Evolutionary conservation across 1,284 basidiomycete genomes (phyloP).

Genomic region (Ceratobasidium sp.): DNA sequence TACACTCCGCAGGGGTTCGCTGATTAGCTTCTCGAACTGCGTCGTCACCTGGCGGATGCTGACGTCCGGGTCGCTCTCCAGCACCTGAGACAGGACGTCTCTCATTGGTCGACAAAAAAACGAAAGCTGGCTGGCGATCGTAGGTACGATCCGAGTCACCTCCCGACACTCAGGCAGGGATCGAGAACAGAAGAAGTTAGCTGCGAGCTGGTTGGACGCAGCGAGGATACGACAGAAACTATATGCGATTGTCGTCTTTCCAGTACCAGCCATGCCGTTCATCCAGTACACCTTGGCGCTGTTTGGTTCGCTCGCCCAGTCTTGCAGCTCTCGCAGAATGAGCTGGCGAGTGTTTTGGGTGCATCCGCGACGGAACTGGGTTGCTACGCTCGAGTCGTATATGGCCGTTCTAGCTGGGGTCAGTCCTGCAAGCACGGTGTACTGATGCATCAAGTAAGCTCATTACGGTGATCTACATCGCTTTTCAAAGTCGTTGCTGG

Average conservation of each 20-base stretch:
- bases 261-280: constrained; percentile 22
- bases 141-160: constrained; percentile 8
- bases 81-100: background rate
- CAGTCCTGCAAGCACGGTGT: constrained; percentile 5
- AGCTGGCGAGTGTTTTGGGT: constrained; percentile 2
- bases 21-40: constrained; percentile 14
- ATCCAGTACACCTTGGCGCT: constrained; percentile 9
- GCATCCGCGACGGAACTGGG: background rate
- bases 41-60: background rate
- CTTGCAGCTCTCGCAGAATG: background rate
- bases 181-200: constrained; percentile 33
- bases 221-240: constrained; percentile 7
- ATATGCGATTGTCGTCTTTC: constrained; percentile 32
- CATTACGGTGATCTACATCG: background rate
- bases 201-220: background rate
- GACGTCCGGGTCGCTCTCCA: constrained; percentile 10
- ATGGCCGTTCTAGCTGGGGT: background rate
- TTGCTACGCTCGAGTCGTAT: constrained; percentile 14
- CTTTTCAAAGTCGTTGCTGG: background rate
- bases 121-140: constrained; percentile 31
- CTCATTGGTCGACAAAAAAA: constrained; percentile 6
- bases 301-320: constrained; percentile 9
- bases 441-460: background rate
- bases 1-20: background rate
- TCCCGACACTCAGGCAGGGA: constrained; percentile 10